phyloP scores from a whole-genome alignment of 164 flowering plant species.

The Umbellularia californica region DNA sequence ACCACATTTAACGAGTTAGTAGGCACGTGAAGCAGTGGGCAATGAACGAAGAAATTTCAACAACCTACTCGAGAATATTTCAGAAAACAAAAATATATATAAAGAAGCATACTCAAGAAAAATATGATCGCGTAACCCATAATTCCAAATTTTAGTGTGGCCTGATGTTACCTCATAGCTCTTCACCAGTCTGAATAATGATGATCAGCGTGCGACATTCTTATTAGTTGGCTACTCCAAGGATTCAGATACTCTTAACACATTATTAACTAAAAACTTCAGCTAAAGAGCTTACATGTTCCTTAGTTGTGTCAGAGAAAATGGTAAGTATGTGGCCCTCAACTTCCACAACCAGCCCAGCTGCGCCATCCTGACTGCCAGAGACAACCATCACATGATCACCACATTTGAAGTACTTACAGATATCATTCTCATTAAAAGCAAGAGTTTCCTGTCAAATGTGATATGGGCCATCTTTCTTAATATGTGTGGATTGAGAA shows the following conservation, averaged over 20 bases:
- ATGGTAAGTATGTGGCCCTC: conserved; percentile 85
- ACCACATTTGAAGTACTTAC: conserved; percentile 93
- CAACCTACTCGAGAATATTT: no score
- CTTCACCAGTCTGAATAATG: conserved; percentile 67
- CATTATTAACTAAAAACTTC: no score
- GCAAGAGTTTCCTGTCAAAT: conserved; percentile 62
- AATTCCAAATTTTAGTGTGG: conserved; percentile 81
- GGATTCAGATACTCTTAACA: no score
- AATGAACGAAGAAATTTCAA: neutral
- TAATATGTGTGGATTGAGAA: neutral
- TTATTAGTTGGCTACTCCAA: no score
- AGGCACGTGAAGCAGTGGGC: neutral
- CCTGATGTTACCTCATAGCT: conserved; percentile 98
- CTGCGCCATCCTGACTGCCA: conserved; percentile 88
- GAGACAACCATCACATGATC: conserved; percentile 96
- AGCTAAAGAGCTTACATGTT: conserved; percentile 58
- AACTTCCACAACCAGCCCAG: conserved; percentile 93
- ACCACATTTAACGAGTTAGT: conserved; percentile 10
- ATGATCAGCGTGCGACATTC: neutral
- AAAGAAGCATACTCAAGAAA: conserved; percentile 54
- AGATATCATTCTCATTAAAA: conserved; percentile 73
- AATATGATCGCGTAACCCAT: conserved; percentile 94
- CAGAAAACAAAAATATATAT: no score
- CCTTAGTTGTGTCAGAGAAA: conserved; percentile 87
- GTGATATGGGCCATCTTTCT: neutral